Conservation (phyloP, 2,329 filamentous ascomycete species). For the Hortaea sp. region DNA sequence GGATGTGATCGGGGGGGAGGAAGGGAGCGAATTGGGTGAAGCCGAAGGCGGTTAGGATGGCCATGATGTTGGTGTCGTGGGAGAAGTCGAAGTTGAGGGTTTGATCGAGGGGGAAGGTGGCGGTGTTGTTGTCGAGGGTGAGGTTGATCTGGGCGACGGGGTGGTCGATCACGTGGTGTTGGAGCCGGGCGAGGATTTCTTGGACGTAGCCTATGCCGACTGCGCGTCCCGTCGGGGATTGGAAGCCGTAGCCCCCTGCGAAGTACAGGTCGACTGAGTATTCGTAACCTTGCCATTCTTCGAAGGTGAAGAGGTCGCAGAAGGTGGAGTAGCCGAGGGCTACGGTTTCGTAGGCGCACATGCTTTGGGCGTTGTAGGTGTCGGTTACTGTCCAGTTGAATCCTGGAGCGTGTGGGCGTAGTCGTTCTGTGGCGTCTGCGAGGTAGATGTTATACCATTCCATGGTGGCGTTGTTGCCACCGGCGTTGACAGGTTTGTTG, state of each 20-base stretch:
- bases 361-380: constrained; percentile 56
- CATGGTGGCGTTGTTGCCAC: constrained; percentile 44
- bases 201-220: constrained; percentile 66
- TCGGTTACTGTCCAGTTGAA: constrained; percentile 54
- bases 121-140: constrained; percentile 57
- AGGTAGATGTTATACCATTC: constrained; percentile 59
- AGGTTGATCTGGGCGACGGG: constrained; percentile 45
- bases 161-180: constrained; percentile 44
- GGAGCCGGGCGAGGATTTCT: constrained; percentile 60
- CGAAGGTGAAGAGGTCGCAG: constrained; percentile 63
- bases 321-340: constrained; percentile 65
- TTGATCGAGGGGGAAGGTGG: constrained; percentile 65
- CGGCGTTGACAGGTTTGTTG: constrained; percentile 26
- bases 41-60: constrained; percentile 62
- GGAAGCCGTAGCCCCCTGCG: constrained; percentile 48
- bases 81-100: constrained; percentile 67
- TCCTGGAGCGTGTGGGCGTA: constrained; percentile 34
- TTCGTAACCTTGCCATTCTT: constrained; percentile 63
- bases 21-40: constrained; percentile 56
- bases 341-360: constrained; percentile 73
- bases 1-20: constrained; percentile 47
- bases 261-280: constrained; percentile 56
- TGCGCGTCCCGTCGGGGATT: constrained; percentile 56
- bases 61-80: constrained; percentile 55
- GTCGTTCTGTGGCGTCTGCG: constrained; percentile 50